Evolutionary conservation across 257 asterid species (phyloP), one percentile per base, ranked within the genome.

Genomic region (Solanum pinnatisectum): DNA sequence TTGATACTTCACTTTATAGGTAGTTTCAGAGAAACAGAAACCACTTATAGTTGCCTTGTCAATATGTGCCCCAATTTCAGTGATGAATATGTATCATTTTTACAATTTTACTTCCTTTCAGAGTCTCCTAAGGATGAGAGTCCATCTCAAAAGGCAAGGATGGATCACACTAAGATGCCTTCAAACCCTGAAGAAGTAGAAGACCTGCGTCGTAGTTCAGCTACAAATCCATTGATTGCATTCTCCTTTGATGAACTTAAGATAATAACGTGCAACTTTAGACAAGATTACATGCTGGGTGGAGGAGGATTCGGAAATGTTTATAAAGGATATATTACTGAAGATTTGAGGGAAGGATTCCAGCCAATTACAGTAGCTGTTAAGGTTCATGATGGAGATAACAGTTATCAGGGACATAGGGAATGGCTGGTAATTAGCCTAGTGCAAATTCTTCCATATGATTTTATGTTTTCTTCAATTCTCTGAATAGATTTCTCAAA

Each of bases 301-400:
- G 98, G 97, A 56, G 99, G 99, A 83, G 99, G 99, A 87, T 97
- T 97, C 74, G 99, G 99, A 79, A 96, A 87, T 44, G 99, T 97
- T 35, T 97, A 95, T 89, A 97, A 97, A 91, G 99, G 99, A 12
- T 93, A 89, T 89, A 82, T 96, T 87, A 78, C 94, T 8, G 94
- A 91, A 59, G 95, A 92, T 56, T 76, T 90, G 59, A 90, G 87
- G 85, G 86, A 90, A 25, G 97, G 94, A 39, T 87, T 91, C 35
- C 88, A 93, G 56, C 87, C 95, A 16, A 88, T 87, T 89, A 89
- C 97, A 0, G 99, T 97, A 22, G 98, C 98, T 83, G 98, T 94
- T 82, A 97, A 97, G 92, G 98, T 97, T 91, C 99, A 97, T 85
- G 96, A 94, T 60, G 98, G 98, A 81, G 98, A 94, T 84, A 96